Evolutionary conservation across 192 early-diverging fungal genomes (phyloP), one percentile per base, ranked within the genome.

Genomic region (Geosiphon pyriformis): DNA sequence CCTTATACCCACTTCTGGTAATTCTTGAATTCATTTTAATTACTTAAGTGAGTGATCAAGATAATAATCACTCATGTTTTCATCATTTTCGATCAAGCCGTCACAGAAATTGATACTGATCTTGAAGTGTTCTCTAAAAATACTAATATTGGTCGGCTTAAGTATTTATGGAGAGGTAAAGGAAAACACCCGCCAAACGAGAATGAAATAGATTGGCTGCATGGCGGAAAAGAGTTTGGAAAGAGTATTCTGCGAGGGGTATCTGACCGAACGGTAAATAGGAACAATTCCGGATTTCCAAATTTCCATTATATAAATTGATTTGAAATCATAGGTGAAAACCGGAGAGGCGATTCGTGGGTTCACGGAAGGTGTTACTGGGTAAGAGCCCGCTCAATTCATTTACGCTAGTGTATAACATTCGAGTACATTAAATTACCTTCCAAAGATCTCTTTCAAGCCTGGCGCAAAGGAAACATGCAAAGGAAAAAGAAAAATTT

Each of bases 41-140:
- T n/a, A n/a, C n/a, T n/a, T n/a, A n/a, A n/a, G n/a, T n/a, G n/a
- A n/a, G n/a, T n/a, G n/a, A n/a, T n/a, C n/a, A n/a, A n/a, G n/a
- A n/a, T n/a, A n/a, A n/a, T n/a, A n/a, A n/a, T n/a, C n/a, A n/a
- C n/a, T n/a, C n/a, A n/a, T n/a, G n/a, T n/a, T n/a, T n/a, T 42
- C 37, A 49, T 77, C 27, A 77, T 74, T 12, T 71, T 69, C 1
- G 74, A 42, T 42, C 37, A 42, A 42, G 37, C 37, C 37, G 15
- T 42, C 7, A 42, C 1, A 3, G 63, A 65, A 18, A 49, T 46
- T 49, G 75, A 72, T 18, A 64, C 53, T 0, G 68, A 75, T 52
- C 70, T 73, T 3, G 78, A 77, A 25, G 48, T 68, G 31, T 80
- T 80, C 59, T 37, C 58, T 0, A 63, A 67, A 31, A 65, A 77